Conservation (phyloP, 2,329 filamentous ascomycete species). For the Sporothrix schenckii region DNA sequence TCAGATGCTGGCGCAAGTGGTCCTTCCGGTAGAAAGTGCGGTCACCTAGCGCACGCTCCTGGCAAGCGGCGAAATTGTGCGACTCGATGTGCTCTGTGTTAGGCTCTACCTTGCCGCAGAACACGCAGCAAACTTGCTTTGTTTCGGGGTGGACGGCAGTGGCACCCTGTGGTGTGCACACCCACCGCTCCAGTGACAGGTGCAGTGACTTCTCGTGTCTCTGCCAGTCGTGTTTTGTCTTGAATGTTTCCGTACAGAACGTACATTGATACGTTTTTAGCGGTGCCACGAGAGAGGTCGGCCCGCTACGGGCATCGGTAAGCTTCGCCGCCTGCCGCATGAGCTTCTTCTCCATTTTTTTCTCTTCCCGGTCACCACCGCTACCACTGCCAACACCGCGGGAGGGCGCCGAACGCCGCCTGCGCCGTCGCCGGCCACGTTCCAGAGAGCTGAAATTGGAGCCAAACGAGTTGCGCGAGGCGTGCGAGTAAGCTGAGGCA, state of each 20-base stretch:
- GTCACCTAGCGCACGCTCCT: slow-evolving; percentile 64
- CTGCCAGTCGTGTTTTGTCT: slow-evolving; percentile 71
- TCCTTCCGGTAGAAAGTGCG: slow-evolving; percentile 69
- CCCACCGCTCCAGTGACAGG: slow-evolving; percentile 67
- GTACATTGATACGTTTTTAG: slow-evolving; percentile 67
- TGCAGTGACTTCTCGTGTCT: slow-evolving; percentile 70
- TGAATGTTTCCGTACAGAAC: slow-evolving; percentile 69
- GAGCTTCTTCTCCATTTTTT: neutral
- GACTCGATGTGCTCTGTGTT: slow-evolving; percentile 59
- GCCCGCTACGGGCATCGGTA: slow-evolving; percentile 41
- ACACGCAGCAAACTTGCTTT: slow-evolving; percentile 61
- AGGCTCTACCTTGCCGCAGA: slow-evolving; percentile 61
- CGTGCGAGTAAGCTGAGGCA: slow-evolving; percentile 61
- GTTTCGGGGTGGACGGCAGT: slow-evolving; percentile 61
- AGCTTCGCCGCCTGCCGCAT: neutral
- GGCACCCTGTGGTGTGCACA: slow-evolving; percentile 62
- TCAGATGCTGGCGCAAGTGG: slow-evolving; percentile 67
- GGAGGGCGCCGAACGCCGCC: slow-evolving; percentile 49
- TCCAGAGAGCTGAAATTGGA: slow-evolving; percentile 55
- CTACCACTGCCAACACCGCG: neutral
- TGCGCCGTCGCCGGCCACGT: slow-evolving; percentile 55
- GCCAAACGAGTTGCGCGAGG: slow-evolving; percentile 59
- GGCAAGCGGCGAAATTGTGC: slow-evolving; percentile 66
- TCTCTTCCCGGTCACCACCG: neutral
- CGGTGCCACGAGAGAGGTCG: slow-evolving; percentile 45